Base-by-base conservation (phyloP, 2,329 filamentous ascomycete genomes). In the Bipolaris oryzae region DNA sequence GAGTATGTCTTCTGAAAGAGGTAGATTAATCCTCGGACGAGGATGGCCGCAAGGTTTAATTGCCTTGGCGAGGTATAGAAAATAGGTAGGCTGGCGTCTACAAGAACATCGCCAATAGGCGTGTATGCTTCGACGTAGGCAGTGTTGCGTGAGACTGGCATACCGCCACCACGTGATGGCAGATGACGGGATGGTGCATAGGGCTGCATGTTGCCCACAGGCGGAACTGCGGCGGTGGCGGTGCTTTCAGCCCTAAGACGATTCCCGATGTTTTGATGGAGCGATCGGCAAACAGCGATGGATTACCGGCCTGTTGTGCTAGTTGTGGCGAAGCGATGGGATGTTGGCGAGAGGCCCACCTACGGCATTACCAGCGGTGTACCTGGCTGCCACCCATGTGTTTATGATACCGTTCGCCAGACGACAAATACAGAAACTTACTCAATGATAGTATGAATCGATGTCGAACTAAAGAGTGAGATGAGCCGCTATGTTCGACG, bases 181-280 rank as follows among this genome's bases (percentile, higher is more conserved):
- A 58, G 55, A 54, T 67, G 63, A 61, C 70, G 68, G 71, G 68
- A 64, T 52, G 21, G 53, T 62, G 69, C 70, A 70, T 74, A 73
- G 68, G 70, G 71, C 70, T 74, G 71, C 71, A 74, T 57, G 60
- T 63, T 49, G 44, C 55, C 37, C 48, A 66, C 45, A 51, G 47
- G 57, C 50, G 53, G 48, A 58, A 46, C 60, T 47, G 52, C 55
- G 50, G 56, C 50, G 50, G 42, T 56, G 55, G 54, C 39, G 50
- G 20, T 39, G 42, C 21, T 37, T 37, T 42, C 35, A 53, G 50
- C 54, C 51, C 51, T 58, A 44, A 56, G 42, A 53, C 53, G 58
- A 57, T 48, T 60, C 49, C 41, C 49, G 45, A 42, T 37, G 28
- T 41, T 38, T 18, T 21, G 39, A 45, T 10, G 37, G 41, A 16